These are phyloP conservation scores for Fusarium subtropicale DNA, from an alignment of 2,329 filamentous ascomycete species.

Conservation along the genomic window DNA sequence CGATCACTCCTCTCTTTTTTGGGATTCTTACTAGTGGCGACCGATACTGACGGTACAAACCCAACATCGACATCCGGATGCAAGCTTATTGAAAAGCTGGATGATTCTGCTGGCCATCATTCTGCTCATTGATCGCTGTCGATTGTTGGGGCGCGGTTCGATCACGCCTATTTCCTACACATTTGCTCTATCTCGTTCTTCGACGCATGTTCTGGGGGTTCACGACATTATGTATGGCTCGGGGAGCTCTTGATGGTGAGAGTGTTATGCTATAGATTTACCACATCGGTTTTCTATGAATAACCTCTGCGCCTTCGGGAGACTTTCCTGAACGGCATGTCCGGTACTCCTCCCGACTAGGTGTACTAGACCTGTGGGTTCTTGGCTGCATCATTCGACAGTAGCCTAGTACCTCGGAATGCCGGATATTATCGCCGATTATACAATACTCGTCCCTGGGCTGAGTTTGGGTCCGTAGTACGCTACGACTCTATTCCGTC, in stretches of 20 bases:
- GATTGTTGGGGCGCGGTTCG: conserved; percentile 45
- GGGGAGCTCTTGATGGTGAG: conserved; percentile 48
- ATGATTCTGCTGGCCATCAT: conserved; percentile 38
- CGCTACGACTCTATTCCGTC: conserved; percentile 44
- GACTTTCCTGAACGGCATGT: conserved; percentile 55
- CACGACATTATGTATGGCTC: conserved; percentile 56
- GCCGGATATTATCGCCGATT: conserved; percentile 25
- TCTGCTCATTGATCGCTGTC: conserved; percentile 44
- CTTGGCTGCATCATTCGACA: conserved; percentile 27
- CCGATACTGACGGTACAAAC: conserved; percentile 44
- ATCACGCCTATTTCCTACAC: conserved; percentile 49
- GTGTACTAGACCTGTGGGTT: conserved; percentile 45
- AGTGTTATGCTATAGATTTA: conserved; percentile 24
- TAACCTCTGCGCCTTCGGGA: conserved; percentile 33
- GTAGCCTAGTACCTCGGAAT: conserved; percentile 22
- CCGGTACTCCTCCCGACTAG: conserved; percentile 50
- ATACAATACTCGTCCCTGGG: conserved; percentile 32
- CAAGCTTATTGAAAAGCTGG: conserved; percentile 35
- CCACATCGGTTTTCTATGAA: conserved; percentile 16
- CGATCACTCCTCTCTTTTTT: conserved; percentile 32
- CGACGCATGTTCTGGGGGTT: conserved; percentile 52
- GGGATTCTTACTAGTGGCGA: conserved; percentile 36
- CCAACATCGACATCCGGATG: conserved; percentile 47
- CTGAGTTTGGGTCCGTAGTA: conserved; percentile 20
- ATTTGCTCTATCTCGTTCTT: conserved; percentile 59